Evolutionary conservation across 2,329 filamentous ascomycete species (phyloP), one percentile per base, ranked within the genome.

Genomic region (Fusarium avenaceum): DNA sequence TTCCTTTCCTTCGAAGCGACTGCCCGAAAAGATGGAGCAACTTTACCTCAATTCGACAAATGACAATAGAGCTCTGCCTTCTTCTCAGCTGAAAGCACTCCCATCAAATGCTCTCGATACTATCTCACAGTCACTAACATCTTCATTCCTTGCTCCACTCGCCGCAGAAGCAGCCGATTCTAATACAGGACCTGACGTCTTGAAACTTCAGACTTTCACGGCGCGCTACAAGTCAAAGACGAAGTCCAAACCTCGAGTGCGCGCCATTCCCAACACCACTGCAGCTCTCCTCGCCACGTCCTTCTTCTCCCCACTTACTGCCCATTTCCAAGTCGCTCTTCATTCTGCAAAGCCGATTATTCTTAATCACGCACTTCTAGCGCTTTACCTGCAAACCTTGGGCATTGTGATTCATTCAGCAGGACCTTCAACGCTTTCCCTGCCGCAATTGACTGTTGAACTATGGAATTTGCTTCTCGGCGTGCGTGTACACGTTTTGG

Each of bases 191-290:
- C 94, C 96, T 0, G 89, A 94, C 69, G 87, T 91, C 7, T 87
- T 99, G 45, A 98, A 98, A 80, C 87, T 98, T 22, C 89, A 93
- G 28, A 97, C 91, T 4, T 97, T 98, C 79, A 95, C 91, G 13
- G 92, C 92, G 0, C 78, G 75, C 3, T 78, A 79, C 71, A 83
- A 75, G 62, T 73, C 75, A 38, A 77, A 67, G 53, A 61, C 72
- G 2, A 77, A 77, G 59, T 47, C 73, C 19, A 80, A 75, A 57
- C 81, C 81, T 2, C 81, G 82, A 17, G 69, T 84, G 30, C 86
- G 86, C 55, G 81, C 89, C 5, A 90, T 91, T 15, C 86, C 91
- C 13, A 97, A 97, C 75, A 90, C 90, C 10, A 89, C 97, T 0
- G 91, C 94, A 39, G 88, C 90, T 50, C 82, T 97, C 26, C 87